Base-by-base conservation (phyloP, 257 asterid genomes). In the Lantana camara region DNA sequence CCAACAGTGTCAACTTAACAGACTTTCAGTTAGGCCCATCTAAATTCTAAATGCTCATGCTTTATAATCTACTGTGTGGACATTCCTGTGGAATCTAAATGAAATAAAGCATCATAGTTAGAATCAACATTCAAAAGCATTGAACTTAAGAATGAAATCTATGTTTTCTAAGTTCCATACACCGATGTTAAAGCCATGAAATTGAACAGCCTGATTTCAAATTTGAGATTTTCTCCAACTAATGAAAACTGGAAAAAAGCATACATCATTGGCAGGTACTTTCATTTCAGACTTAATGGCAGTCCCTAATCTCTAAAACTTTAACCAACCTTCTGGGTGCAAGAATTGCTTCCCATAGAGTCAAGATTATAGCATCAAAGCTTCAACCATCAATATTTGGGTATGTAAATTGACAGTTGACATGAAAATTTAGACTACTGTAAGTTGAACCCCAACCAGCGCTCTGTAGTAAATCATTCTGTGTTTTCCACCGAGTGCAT, bases 211-310 rank as follows among this genome's bases (percentile, higher is more conserved):
- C 44, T 20, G 40, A 14, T 42, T 50, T n/a, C n/a, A 7, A 37
- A 22, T 17, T 27, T 1, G 8, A 57, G 20, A 38, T 35, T 57
- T 20, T 13, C 24, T 0, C 16, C 46, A 17, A 15, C 27, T 37
- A 23, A 47, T 23, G 60, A 48, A 17, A 55, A 41, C 29, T 23
- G 12, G n/a, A n/a, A 47, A 29, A 35, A 65, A 17, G 55, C 58
- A 24, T 12, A 6, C 30, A 53, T 30, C 6, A 46, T 24, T 32
- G 27, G 46, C 48, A 30, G 68, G 57, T 29, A 9, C 1, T 9
- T 35, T 22, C 24, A 22, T 45, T 52, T 30, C 19, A 21, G 13
- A 11, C 13, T 62, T 44, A 37, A 34, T 53, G 5, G 32, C 32
- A 27, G 4, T 8, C 37, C 44, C 50, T 23, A 23, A 17, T 32